phyloP scores from a whole-genome alignment of 331 rosid species.

The Acacia concinna region DNA sequence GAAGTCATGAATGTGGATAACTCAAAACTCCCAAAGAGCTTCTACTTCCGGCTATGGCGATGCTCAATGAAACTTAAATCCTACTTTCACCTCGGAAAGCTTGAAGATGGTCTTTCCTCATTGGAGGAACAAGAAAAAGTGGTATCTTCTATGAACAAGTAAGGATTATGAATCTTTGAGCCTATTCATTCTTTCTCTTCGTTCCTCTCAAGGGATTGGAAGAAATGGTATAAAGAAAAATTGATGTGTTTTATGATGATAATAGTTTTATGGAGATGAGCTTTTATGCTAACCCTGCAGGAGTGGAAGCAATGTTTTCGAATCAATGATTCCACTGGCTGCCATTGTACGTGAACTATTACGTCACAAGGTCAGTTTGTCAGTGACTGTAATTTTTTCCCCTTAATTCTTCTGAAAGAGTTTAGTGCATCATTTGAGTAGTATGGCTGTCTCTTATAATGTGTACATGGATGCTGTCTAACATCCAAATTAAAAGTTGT shows the following conservation, averaged over 20 bases:
- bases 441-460: not conserved
- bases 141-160: conserved; percentile 57
- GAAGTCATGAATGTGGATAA: conserved; percentile 42
- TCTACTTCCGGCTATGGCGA: conserved; percentile 81
- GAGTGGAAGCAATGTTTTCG: conserved; percentile 66
- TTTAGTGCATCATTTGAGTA: not conserved
- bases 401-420: not conserved
- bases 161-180: conserved; percentile 31
- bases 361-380: conserved; percentile 65
- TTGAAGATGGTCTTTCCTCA: conserved; percentile 82
- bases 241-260: conserved; percentile 16
- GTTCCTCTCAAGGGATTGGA: conserved; percentile 2
- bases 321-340: conserved; percentile 68
- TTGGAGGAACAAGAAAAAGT: conserved; percentile 69
- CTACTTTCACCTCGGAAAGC: conserved; percentile 74
- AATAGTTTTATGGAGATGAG: conserved; percentile 19
- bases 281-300: conserved; percentile 52
- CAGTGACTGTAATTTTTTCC: not conserved
- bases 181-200: not conserved
- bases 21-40: conserved; percentile 47
- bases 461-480: not conserved
- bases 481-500: not conserved
- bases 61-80: conserved; percentile 70
- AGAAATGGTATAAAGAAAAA: not conserved
- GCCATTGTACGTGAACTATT: conserved; percentile 61